Base-by-base conservation (phyloP, 768 basidiomycete species). In the Naganishia antarctica region DNA sequence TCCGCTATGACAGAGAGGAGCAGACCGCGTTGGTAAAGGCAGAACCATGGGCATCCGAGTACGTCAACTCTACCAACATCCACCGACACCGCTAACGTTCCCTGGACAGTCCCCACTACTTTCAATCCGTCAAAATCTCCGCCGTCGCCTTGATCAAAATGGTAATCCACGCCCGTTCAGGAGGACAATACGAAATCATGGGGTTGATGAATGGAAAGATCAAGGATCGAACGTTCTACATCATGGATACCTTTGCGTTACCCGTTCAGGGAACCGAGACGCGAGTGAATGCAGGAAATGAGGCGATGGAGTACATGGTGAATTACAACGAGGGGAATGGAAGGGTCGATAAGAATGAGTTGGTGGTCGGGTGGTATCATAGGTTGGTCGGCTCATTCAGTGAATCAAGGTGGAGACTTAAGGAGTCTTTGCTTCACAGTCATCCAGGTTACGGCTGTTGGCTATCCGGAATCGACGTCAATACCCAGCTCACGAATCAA, bases 371-470 rank as follows among this genome's bases (percentile, higher is more conserved):
- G 37, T 77, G 76, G 74, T 76, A 76, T 66, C 74, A 77, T 57
- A 74, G 73, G 72, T 74, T n/a, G n/a, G n/a, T n/a, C n/a, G n/a
- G n/a, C n/a, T 13, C 25, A 28, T 53, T 53, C 12, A 9, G 11
- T 13, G 11, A 11, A 9, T n/a, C 18, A 28, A 53, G 8, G 8
- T 47, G n/a, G 46, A 6, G 46, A 47, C 46, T 47, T 6, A 37
- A 7, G 34, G 34, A 37, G 29, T 4, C n/a, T 31, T 11, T 7
- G 8, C 23, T 12, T 23, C 34, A 60, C 43, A 75, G 74, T 16
- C 96, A 99, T 80, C 96, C 96, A 5, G 96, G 96, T 15, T 99
- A 98, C 74, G 96, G 96, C 18, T 99, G 96, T 78, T 99, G 96
- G 96, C 80, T 99, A 9, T 97, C 93, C 13, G 96, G 96, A 26